Percentiles rank a stretch among this genome's conserved stretches.
Evolutionary conservation across 345 rosid genomes (phyloP).

Genomic region (Moringa oleifera): DNA sequence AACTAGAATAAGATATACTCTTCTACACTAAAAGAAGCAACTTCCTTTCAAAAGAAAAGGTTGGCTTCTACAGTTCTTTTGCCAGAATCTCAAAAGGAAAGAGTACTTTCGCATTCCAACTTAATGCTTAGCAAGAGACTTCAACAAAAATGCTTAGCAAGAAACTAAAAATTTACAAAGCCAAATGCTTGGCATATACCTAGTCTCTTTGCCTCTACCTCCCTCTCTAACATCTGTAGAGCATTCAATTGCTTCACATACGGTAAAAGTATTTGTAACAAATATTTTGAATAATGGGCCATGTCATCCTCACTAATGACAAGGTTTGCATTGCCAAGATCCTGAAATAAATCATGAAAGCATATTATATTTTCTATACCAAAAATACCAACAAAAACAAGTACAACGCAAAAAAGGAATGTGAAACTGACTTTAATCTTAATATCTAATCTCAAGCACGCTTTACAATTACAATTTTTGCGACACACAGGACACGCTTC

Average conservation of each 20-base stretch:
- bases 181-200: slow-evolving; percentile 36
- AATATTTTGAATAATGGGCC: slow-evolving; percentile 24
- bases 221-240: slow-evolving; percentile 43
- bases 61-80: not conserved
- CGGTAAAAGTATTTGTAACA: slow-evolving; percentile 43
- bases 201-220: slow-evolving; percentile 35
- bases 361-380: not conserved
- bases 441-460: slow-evolving; percentile 49
- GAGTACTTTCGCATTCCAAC: not conserved
- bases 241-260: slow-evolving; percentile 33
- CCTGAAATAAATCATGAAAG: slow-evolving; percentile 17
- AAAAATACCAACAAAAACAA: not conserved
- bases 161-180: not conserved
- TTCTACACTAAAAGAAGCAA: no score
- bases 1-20: no score
- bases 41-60: not conserved
- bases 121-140: not conserved
- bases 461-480: slow-evolving; percentile 55
- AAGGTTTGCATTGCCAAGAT: not conserved
- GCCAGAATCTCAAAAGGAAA: no score
- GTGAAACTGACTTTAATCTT: slow-evolving; percentile 26
- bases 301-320: slow-evolving; percentile 18
- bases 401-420: not conserved
- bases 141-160: not conserved
- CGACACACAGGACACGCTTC: slow-evolving; percentile 45